Evolutionary conservation across 202 grass and related monocot genomes (phyloP), one percentile per base, ranked within the genome.

Genomic region (Bolboschoenoplectus hybrid): DNA sequence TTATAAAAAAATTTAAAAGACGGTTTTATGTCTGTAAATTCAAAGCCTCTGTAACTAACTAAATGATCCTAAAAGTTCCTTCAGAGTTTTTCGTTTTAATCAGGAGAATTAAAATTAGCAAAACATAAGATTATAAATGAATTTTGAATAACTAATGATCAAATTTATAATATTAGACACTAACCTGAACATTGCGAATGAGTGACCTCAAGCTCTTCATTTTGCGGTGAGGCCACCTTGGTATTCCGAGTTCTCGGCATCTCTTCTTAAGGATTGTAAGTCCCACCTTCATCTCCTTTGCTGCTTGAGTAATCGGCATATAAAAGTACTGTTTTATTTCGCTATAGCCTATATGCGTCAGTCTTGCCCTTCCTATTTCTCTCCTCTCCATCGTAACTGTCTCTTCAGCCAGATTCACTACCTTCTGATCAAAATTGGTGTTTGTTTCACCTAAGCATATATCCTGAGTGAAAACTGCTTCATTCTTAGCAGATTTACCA

Each of bases 181-280:
- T 73, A 40, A 89, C 95, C 93, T 95, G 91, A 82, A 92, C 88
- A 84, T 94, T 95, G 46, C 71, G 65, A 71, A 95, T 92, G 63
- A 98, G 93, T 52, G 90, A 89, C 68, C 56, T 94, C 78, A 98
- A 86, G 89, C 96, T 98, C 81, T 94, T 98, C 86, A 98, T 94
- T 86, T 98, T 98, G 40, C 96, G 85, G 77, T 98, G 93, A 2
- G 93, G 97, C 97, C 97, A 96, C 52, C 97, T 87, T 0, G 73
- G 80, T 40, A 98, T 87, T 14, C 97, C 91, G 2, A 98, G 92
- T 87, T 98, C 97, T 10, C 97, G 82, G 85, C 97, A 98, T 39
- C 97, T 88, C 83, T 91, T 96, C 86, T 98, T 98, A 43, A 98
- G 93, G 56, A 98, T 85, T 43, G 97, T 96, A 14, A 98, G 73